A percentile compares a stretch with the other conserved stretches of the same genome.
These are phyloP conservation scores for Talaromyces sp. DNA, from an alignment of 2,329 filamentous ascomycete genomes.

Conservation along the genomic window DNA sequence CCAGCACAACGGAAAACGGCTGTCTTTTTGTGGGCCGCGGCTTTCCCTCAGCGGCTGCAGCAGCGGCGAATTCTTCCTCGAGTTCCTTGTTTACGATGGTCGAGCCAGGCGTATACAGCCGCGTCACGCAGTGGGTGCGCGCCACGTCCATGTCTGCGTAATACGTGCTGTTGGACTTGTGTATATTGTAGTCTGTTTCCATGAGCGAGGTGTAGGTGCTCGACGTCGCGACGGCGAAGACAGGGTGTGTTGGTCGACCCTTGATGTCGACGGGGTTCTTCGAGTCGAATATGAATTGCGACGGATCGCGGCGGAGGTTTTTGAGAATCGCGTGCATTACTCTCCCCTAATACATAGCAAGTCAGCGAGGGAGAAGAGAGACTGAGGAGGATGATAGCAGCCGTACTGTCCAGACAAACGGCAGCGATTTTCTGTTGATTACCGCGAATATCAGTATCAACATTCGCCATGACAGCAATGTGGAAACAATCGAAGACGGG, in stretches of 20 bases:
- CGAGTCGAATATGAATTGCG: slow-evolving; percentile 14
- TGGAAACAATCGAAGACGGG: neutral
- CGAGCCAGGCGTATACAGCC: slow-evolving; percentile 58
- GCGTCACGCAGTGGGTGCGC: slow-evolving; percentile 72
- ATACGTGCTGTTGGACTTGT: slow-evolving; percentile 81
- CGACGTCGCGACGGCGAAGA: slow-evolving; percentile 68
- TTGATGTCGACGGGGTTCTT: slow-evolving; percentile 24
- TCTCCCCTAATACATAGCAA: slow-evolving; percentile 43
- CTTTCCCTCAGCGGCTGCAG: slow-evolving; percentile 43
- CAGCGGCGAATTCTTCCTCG: slow-evolving; percentile 43
- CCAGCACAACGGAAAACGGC: slow-evolving; percentile 61
- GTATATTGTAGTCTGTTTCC: slow-evolving; percentile 81
- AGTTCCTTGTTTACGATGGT: slow-evolving; percentile 49
- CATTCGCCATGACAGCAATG: slow-evolving; percentile 24
- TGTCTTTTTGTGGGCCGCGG: slow-evolving; percentile 44
- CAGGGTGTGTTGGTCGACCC: slow-evolving; percentile 47
- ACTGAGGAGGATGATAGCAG: neutral
- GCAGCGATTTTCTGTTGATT: slow-evolving; percentile 68
- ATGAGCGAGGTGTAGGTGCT: slow-evolving; percentile 62
- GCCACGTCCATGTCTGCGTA: slow-evolving; percentile 81
- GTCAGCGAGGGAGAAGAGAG: neutral
- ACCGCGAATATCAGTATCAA: slow-evolving; percentile 50
- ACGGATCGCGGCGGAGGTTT: slow-evolving; percentile 49
- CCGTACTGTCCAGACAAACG: slow-evolving; percentile 70
- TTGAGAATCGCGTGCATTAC: slow-evolving; percentile 54